Percentiles rank a stretch among this genome's conserved stretches.
phyloP scores from a whole-genome alignment of 352 stramenopile genomes.

The Lagenidium giganteum region DNA sequence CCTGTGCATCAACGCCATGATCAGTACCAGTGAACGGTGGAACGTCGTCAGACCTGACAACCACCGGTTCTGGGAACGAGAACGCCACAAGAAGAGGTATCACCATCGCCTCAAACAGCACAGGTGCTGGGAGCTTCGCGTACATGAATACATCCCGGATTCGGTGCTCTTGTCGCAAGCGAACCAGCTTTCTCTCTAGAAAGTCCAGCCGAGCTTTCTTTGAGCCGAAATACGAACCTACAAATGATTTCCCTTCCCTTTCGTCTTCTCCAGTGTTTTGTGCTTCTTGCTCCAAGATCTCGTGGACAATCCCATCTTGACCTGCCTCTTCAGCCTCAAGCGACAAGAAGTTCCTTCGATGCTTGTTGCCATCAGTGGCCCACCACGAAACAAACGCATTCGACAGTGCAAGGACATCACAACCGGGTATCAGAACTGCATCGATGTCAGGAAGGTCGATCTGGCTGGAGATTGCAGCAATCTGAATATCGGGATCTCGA shows the following conservation, averaged over 20 bases:
- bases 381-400: slow-evolving; percentile 58
- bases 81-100: slow-evolving; percentile 25
- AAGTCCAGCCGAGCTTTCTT: slow-evolving; percentile 32
- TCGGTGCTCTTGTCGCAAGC: slow-evolving; percentile 31
- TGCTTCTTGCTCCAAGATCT: slow-evolving; percentile 28
- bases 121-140: slow-evolving; percentile 34
- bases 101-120: slow-evolving; percentile 39
- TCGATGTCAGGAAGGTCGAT: slow-evolving; percentile 53
- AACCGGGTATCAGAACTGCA: slow-evolving; percentile 26
- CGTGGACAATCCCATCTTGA: slow-evolving; percentile 23
- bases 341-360: slow-evolving; percentile 45
- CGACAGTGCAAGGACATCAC: slow-evolving; percentile 40
- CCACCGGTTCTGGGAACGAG: slow-evolving; percentile 17
- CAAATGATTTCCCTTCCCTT: slow-evolving; percentile 15
- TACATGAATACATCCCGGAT: slow-evolving; percentile 34
- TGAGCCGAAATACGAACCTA: slow-evolving; percentile 41
- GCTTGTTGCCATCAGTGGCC: slow-evolving; percentile 33
- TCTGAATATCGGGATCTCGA: slow-evolving; percentile 47
- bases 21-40: neutral
- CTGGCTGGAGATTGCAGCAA: slow-evolving; percentile 47
- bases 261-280: slow-evolving; percentile 4
- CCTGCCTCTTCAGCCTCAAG: slow-evolving; percentile 42
- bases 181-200: slow-evolving; percentile 45
- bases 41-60: too few species aligned
- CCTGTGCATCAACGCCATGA: too few species aligned